Evolutionary conservation across 495 filamentous ascomycete genomes (phyloP).

Genomic region (Bombardia bombarda): DNA sequence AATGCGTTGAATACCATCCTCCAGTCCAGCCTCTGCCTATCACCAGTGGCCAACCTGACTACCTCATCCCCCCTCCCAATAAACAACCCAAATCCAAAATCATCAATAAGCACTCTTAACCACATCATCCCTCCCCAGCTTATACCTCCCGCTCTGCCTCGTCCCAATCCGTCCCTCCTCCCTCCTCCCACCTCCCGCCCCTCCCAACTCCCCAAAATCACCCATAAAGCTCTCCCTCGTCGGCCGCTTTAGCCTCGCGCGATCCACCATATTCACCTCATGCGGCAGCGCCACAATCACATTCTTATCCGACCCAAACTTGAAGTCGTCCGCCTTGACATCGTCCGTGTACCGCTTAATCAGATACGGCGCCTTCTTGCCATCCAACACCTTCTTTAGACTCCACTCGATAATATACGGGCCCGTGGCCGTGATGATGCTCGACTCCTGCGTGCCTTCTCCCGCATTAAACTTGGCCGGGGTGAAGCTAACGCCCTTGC

Average conservation of each 20-base stretch:
- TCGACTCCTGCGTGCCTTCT: slow-evolving; percentile 68
- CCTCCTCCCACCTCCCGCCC: slow-evolving; percentile 36
- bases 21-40: no score
- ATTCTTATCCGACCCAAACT: slow-evolving; percentile 92
- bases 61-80: no score
- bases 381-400: slow-evolving; percentile 74
- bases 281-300: slow-evolving; percentile 95
- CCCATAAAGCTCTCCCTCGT: slow-evolving; percentile 81
- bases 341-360: slow-evolving; percentile 95
- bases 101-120: slow-evolving; percentile 83
- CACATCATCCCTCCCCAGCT: slow-evolving; percentile 65
- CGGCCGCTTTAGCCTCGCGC: slow-evolving; percentile 73
- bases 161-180: slow-evolving; percentile 39
- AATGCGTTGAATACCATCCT: no score
- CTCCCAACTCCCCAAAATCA: no score
- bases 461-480: slow-evolving; percentile 92
- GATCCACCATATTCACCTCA: slow-evolving; percentile 94
- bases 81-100: no score
- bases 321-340: slow-evolving; percentile 98
- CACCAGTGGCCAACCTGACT: no score
- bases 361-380: slow-evolving; percentile 77
- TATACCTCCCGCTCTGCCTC: slow-evolving; percentile 41
- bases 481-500: slow-evolving; percentile 77
- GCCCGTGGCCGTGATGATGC: slow-evolving; percentile 93
- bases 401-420: slow-evolving; percentile 98